Evolutionary conservation across 1,139 yeast genomes (phyloP), one percentile per base, ranked within the genome.

Genomic region (Eremothecium cymbalariae): DNA sequence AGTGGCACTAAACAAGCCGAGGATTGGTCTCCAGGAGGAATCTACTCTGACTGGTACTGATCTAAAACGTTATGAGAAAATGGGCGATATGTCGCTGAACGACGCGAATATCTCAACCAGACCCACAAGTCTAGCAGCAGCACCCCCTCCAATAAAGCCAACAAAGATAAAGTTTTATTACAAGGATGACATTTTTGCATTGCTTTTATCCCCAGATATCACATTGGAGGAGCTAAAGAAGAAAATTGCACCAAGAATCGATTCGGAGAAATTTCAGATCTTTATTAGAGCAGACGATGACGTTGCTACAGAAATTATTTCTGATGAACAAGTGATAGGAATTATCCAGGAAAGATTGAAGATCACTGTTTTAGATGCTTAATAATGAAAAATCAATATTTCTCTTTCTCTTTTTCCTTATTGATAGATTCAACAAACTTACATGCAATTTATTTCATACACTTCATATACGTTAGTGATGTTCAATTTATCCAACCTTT

Each of bases 171-270:
- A 90, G 59, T 86, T 90, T 46, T 88, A 82, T 57, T 83, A 77
- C 52, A 78, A 78, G 40, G 95, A 86, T 49, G 97, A 88, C 56
- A 80, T 88, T 18, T 85, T 90, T 65, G 97, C 95, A 6, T 68
- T 90, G 38, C 67, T 84, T 39, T 72, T 90, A 31, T 82, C 88
- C 8, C 60, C 71, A 4, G 70, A 68, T 44, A 72, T 79, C 32
- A 63, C 77, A 4, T 66, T 81, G 38, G 64, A 59, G 23, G 86
- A 79, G 36, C 63, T 90, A 41, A 73, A 74, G 49, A 63, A 67
- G 20, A 74, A 79, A 50, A 72, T 88, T 35, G 65, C 70, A 34
- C 78, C 82, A 38, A 68, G 96, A 38, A 68, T 88, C 34, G 60
- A 54, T 19, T 41, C 49, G 6, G 49, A 44, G 6, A 68, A 57